Evolutionary conservation across 2,329 filamentous ascomycete species (phyloP).

Genomic region (Fusarium haematococcum): DNA sequence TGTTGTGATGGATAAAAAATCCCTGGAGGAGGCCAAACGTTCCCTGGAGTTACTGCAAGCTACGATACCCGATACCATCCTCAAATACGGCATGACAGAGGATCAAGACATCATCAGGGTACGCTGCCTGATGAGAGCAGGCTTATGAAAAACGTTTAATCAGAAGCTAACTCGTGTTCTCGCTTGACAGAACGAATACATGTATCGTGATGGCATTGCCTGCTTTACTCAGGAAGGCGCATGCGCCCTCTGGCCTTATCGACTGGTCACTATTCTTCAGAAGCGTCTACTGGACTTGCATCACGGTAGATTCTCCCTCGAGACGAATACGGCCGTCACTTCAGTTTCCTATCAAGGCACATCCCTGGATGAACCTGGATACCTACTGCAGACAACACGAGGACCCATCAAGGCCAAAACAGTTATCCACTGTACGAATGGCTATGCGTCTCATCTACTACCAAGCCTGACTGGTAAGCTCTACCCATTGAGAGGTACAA

Average conservation of each 20-base stretch:
- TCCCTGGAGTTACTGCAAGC: slow-evolving; percentile 1
- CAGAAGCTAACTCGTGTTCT: background rate
- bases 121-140: too few species aligned
- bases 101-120: background rate
- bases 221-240: slow-evolving; percentile 54
- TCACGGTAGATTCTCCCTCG: slow-evolving; percentile 47
- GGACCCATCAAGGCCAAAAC: slow-evolving; percentile 58
- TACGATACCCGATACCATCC: background rate
- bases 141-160: background rate
- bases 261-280: slow-evolving; percentile 57
- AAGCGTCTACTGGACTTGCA: slow-evolving; percentile 48
- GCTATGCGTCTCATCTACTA: slow-evolving; percentile 61
- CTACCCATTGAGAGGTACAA: slow-evolving; percentile 56
- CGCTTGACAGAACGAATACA: background rate
- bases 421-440: slow-evolving; percentile 68
- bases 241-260: slow-evolving; percentile 61
- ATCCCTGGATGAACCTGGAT: slow-evolving; percentile 44
- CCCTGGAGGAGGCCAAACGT: background rate
- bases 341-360: slow-evolving; percentile 27
- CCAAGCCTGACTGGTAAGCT: slow-evolving; percentile 58
- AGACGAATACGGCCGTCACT: slow-evolving; percentile 49
- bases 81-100: background rate
- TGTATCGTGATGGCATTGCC: slow-evolving; percentile 12
- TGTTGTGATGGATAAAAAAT: background rate
- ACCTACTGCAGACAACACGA: slow-evolving; percentile 57